A percentile compares a stretch with the other conserved stretches of the same genome.
Evolutionary conservation across 2,329 filamentous ascomycete species (phyloP).

Genomic region (Colletotrichum sp.): DNA sequence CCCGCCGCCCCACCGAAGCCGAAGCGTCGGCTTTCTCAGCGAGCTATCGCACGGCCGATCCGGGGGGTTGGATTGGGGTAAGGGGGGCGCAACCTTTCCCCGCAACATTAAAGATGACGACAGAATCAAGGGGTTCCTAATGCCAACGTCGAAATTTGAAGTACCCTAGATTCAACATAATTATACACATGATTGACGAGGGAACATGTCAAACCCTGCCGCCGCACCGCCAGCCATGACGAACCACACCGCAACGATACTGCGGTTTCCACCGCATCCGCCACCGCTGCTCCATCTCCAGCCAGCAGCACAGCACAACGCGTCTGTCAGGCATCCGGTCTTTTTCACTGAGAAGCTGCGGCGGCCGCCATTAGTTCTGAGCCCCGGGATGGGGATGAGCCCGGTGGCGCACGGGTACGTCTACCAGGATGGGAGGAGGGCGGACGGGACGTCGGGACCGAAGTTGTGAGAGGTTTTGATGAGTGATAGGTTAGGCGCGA

Average conservation of each 20-base stretch:
- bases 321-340: conserved; percentile 71
- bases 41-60: neutral
- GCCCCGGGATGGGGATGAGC: conserved; percentile 32
- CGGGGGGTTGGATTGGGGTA: neutral
- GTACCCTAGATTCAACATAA: neutral
- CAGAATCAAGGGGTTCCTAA: neutral
- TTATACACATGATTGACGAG: neutral
- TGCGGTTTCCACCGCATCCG: neutral
- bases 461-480: conserved; percentile 37
- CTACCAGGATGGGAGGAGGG: conserved; percentile 52
- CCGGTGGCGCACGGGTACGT: conserved; percentile 67
- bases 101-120: conserved; percentile 19
- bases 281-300: conserved; percentile 19
- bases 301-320: conserved; percentile 46
- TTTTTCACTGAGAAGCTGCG: conserved; percentile 74
- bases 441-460: conserved; percentile 29
- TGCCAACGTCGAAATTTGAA: neutral
- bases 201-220: neutral
- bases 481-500: neutral
- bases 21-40: neutral
- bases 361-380: conserved; percentile 51
- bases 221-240: neutral
- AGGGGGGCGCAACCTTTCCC: conserved; percentile 3
- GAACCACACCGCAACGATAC: neutral
- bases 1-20: neutral